Conservation (phyloP, 345 rosid species). For the Aethionema arabicum region DNA sequence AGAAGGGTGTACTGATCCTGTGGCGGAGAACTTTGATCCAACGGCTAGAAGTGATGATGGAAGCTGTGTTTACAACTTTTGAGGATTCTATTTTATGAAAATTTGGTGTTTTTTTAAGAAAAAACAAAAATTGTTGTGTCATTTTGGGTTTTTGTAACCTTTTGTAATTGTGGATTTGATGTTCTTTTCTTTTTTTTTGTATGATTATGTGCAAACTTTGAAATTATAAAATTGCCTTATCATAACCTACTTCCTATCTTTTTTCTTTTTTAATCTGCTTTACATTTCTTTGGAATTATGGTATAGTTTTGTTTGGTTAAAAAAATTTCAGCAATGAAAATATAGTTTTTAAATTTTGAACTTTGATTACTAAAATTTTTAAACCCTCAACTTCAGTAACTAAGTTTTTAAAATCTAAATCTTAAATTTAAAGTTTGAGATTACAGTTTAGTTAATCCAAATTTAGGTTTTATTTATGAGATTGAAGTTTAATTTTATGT, state of each 20-base stretch:
- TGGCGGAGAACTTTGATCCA: constrained; percentile 74
- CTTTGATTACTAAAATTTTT: no score
- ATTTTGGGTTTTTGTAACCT: neutral
- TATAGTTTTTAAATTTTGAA: no score
- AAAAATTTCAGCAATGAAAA: no score
- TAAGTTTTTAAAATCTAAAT: no score
- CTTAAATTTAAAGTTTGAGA: no score
- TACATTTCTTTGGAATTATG: no score
- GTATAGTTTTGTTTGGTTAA: no score
- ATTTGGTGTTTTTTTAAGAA: constrained; percentile 26
- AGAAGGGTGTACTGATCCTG: constrained; percentile 82
- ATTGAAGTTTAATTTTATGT: no score
- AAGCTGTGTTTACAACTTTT: constrained; percentile 57
- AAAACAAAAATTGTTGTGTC: constrained; percentile 6
- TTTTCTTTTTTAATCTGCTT: neutral
- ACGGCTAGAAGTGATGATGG: constrained; percentile 97
- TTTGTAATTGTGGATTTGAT: constrained; percentile 33
- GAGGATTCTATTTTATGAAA: constrained; percentile 26
- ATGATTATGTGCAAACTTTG: constrained; percentile 32
- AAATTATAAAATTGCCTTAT: constrained; percentile 28
- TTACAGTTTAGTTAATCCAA: no score
- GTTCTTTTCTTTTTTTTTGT: neutral
- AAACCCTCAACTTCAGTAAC: no score
- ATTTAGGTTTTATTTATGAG: no score
- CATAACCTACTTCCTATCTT: constrained; percentile 21